Base-by-base conservation (phyloP, 257 asterid genomes). In the Gynochthodes officinalis region DNA sequence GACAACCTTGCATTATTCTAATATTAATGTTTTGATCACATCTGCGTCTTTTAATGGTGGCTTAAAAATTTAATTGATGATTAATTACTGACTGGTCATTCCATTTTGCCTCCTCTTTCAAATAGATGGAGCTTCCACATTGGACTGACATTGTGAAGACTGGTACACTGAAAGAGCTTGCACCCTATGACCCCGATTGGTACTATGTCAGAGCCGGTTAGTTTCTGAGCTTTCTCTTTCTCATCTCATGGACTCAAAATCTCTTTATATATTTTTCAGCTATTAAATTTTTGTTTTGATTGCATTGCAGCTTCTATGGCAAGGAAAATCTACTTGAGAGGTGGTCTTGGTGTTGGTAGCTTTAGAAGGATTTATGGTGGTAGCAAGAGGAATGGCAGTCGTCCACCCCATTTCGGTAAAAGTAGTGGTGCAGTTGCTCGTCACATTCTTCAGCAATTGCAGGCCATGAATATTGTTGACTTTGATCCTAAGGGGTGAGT, bases 161-260 rank as follows among this genome's bases (percentile, higher is more conserved):
- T 5, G 98, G 92, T 42, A 90, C 79, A 54, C 83, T 86, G 73
- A 93, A 93, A 72, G 98, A 90, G 72, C 97, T 90, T 73, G 97
- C 98, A 14, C 97, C 98, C 0, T 93, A 93, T 59, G 98, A 93
- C 77, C 91, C 96, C 9, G 98, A 93, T 80, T 93, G 98, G 98
- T 93, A 90, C 85, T 93, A 86, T 78, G 86, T 90, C 64, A 82
- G 98, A 78, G 98, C 98, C 33, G 98, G 98, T 93, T 82, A 77
- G 72, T 39, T 18, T 49, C 19, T 5, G 14, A 40, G 19, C 16
- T 27, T 25, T 33, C 11, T 35, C 5, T 48, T 49, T 43, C 23
- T n/a, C 14, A 9, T 25, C 39, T 2, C 15, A 32, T 25, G 10
- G 55, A 21, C 21, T 27, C n/a, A 25, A n/a, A 25, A 12, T 2